Conservation (phyloP, 2,329 filamentous ascomycete genomes). For the Aspergillus pseudotamarii region DNA sequence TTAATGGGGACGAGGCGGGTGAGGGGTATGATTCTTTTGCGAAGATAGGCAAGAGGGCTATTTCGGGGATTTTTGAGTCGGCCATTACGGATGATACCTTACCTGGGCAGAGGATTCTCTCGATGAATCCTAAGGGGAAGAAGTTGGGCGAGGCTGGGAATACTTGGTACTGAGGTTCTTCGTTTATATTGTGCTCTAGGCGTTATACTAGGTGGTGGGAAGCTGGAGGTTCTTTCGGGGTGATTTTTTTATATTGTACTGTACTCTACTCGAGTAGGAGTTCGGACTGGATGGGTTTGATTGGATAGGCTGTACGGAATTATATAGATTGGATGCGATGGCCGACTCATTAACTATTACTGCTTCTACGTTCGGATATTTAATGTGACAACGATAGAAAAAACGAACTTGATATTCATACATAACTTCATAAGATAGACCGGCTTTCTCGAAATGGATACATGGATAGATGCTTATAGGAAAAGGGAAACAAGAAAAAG, state of each 20-base stretch:
- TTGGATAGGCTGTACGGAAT: background rate
- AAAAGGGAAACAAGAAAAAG: background rate
- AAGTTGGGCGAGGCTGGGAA: constrained; percentile 58
- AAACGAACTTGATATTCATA: background rate
- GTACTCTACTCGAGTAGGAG: background rate
- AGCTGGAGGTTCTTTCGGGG: background rate
- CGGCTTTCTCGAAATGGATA: background rate
- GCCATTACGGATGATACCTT: constrained; percentile 57
- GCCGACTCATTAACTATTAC: background rate
- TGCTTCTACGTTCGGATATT: background rate
- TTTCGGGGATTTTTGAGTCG: constrained; percentile 63
- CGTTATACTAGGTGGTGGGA: background rate
- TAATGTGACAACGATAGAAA: background rate
- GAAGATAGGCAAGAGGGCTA: constrained; percentile 55
- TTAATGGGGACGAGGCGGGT: constrained; percentile 46
- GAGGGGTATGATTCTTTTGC: constrained; percentile 57
- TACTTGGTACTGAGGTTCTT: constrained; percentile 57
- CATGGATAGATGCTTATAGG: background rate
- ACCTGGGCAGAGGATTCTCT: constrained; percentile 61
- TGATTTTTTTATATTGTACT: background rate
- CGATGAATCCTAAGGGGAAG: constrained; percentile 60
- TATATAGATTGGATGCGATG: background rate
- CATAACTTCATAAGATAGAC: background rate
- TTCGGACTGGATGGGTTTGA: background rate
- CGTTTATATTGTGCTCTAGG: constrained; percentile 3